These are phyloP conservation scores for Penicillium cosmopolitanum DNA, from an alignment of 495 filamentous ascomycete genomes.

Conservation along the genomic window DNA sequence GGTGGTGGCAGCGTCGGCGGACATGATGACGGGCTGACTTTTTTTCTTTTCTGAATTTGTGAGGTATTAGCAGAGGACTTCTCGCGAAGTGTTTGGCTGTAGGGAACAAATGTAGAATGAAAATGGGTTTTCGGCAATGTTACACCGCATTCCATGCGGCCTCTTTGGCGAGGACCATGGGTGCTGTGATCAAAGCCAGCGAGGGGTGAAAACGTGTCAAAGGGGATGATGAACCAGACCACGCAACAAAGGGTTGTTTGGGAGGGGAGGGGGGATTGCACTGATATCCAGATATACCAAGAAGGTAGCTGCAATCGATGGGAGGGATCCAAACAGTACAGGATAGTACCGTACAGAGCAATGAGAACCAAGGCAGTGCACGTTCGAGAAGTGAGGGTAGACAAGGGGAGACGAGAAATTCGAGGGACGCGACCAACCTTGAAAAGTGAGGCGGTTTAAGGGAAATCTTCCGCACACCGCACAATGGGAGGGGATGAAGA, in stretches of 20 bases:
- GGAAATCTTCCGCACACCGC: conserved; percentile 47
- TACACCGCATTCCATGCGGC: conserved; percentile 23
- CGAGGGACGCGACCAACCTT: conserved; percentile 27
- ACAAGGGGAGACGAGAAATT: neutral
- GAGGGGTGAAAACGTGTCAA: conserved; percentile 12
- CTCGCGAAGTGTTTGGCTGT: neutral
- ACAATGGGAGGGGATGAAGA: conserved; percentile 40
- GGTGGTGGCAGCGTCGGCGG: conserved; percentile 50
- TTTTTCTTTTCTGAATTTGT: conserved; percentile 19
- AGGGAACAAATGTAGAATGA: neutral
- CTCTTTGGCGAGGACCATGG: conserved; percentile 11
- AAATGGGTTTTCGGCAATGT: conserved; percentile 11
- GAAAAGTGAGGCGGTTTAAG: conserved; percentile 31
- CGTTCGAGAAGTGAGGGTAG: neutral
- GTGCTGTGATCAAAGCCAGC: conserved; percentile 3
- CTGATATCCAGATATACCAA: conserved; percentile 4
- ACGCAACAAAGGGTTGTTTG: conserved; percentile 24
- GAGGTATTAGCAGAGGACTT: conserved; percentile 17
- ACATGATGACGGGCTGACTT: conserved; percentile 45
- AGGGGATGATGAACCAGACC: conserved; percentile 12
- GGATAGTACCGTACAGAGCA: too few relatives aligned
- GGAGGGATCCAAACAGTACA: neutral
- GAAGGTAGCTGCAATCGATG: neutral
- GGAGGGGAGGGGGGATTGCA: conserved; percentile 13
- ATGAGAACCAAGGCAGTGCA: too few relatives aligned